phyloP scores from a whole-genome alignment of 495 filamentous ascomycete genomes.

The Elaphomyces granulatus region DNA sequence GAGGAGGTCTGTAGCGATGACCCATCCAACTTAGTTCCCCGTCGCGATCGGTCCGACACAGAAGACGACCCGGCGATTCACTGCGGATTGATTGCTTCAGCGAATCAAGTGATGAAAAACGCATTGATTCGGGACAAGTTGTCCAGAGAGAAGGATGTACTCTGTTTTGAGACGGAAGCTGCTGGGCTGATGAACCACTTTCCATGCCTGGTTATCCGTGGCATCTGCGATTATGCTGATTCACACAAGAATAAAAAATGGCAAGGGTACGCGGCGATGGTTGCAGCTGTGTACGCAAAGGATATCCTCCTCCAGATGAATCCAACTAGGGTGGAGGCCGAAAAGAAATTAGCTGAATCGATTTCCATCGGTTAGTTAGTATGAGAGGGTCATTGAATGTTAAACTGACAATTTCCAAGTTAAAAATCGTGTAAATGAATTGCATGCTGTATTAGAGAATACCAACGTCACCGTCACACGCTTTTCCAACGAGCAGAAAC shows the following conservation, averaged over 20 bases:
- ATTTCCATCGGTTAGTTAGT: no score
- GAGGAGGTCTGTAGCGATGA: neutral
- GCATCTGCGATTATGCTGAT: slow-evolving; percentile 22
- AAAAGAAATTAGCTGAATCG: no score
- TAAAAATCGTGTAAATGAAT: no score
- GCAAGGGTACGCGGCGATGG: slow-evolving; percentile 17
- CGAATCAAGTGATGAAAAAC: neutral
- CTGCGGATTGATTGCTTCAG: slow-evolving; percentile 1
- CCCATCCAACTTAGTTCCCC: neutral
- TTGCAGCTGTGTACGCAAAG: slow-evolving; percentile 16
- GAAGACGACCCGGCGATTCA: neutral
- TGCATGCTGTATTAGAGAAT: no score
- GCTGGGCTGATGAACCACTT: slow-evolving; percentile 17
- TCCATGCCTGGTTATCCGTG: slow-evolving; percentile 17
- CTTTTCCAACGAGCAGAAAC: no score
- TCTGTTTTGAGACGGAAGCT: slow-evolving; percentile 25
- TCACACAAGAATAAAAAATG: slow-evolving; percentile 5
- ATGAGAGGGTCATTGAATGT: no score
- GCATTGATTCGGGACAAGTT: neutral
- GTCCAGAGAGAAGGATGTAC: neutral
- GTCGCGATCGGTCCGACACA: neutral
- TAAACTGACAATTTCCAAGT: no score
- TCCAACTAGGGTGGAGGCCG: no score
- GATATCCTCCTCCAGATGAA: slow-evolving; percentile 8
- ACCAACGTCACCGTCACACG: no score